Conservation (phyloP, 2,329 filamentous ascomycete genomes). For the Pseudonectria foliicola region DNA sequence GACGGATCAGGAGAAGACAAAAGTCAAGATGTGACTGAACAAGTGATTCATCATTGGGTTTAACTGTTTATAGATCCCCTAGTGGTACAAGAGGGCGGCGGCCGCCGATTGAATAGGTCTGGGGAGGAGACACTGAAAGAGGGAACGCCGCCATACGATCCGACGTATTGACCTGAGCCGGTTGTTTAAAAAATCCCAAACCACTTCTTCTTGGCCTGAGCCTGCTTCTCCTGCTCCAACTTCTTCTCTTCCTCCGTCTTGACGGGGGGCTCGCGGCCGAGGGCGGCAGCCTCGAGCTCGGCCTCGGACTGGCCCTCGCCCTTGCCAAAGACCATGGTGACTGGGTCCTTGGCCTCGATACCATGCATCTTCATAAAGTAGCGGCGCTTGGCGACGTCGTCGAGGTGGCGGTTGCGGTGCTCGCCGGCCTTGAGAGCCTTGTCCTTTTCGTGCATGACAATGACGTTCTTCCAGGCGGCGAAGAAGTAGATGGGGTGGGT, state of each 20-base stretch:
- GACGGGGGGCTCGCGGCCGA: slow-evolving; percentile 29
- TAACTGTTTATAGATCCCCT: not conserved
- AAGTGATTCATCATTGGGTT: not conserved
- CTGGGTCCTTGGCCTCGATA: slow-evolving; percentile 55
- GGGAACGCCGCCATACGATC: too few species aligned
- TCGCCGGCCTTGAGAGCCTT: slow-evolving; percentile 61
- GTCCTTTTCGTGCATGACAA: slow-evolving; percentile 69
- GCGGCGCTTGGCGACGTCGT: slow-evolving; percentile 81
- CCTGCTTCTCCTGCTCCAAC: slow-evolving; percentile 19
- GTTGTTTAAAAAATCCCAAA: slow-evolving; percentile 67
- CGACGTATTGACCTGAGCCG: too few species aligned
- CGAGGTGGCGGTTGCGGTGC: slow-evolving; percentile 63
- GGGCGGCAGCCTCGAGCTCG: slow-evolving; percentile 28
- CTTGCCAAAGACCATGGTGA: slow-evolving; percentile 39
- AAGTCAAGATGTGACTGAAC: not conserved
- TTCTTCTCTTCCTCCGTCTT: slow-evolving; percentile 22
- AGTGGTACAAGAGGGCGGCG: too few species aligned
- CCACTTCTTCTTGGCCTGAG: slow-evolving; percentile 61
- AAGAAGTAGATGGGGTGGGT: slow-evolving; percentile 63
- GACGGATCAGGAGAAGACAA: not conserved
- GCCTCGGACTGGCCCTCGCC: slow-evolving; percentile 29
- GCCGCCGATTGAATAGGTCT: not conserved
- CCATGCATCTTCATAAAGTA: slow-evolving; percentile 84
- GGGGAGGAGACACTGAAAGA: not conserved
- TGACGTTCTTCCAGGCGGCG: slow-evolving; percentile 60